Evolutionary conservation across 2,329 filamentous ascomycete species (phyloP).

Genomic region (Akanthomyces lecanii): DNA sequence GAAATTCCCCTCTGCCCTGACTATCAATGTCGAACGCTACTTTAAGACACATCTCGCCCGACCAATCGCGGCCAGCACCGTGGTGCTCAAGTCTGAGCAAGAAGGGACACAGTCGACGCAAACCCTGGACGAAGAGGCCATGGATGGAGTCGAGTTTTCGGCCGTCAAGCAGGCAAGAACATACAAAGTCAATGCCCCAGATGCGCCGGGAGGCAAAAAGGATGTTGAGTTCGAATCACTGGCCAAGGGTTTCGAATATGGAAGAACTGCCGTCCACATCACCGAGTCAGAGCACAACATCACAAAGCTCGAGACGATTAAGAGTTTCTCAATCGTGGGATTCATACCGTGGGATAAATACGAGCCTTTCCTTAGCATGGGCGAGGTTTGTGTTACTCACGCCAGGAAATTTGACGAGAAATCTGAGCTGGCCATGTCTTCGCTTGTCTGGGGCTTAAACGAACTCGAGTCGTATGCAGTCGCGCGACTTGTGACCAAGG

Average conservation of each 20-base stretch:
- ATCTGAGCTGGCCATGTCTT: slow-evolving; percentile 79
- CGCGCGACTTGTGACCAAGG: slow-evolving; percentile 79
- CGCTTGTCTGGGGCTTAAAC: slow-evolving; percentile 79
- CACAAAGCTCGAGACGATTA: slow-evolving; percentile 76
- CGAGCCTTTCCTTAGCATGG: slow-evolving; percentile 80
- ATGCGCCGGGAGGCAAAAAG: slow-evolving; percentile 70
- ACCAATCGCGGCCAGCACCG: slow-evolving; percentile 71
- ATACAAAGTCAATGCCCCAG: slow-evolving; percentile 75
- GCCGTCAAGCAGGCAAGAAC: slow-evolving; percentile 71
- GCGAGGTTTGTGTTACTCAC: slow-evolving; percentile 72
- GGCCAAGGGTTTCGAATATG: slow-evolving; percentile 92
- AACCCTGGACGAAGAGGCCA: slow-evolving; percentile 43
- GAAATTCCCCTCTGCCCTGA: slow-evolving; percentile 69
- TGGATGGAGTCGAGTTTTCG: slow-evolving; percentile 55
- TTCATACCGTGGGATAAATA: slow-evolving; percentile 78
- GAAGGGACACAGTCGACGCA: slow-evolving; percentile 49
- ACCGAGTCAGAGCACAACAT: slow-evolving; percentile 81
- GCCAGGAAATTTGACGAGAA: slow-evolving; percentile 75
- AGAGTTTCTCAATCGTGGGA: slow-evolving; percentile 76
- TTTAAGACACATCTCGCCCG: slow-evolving; percentile 77
- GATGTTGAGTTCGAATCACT: slow-evolving; percentile 79
- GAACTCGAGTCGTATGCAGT: slow-evolving; percentile 84
- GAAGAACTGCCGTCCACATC: slow-evolving; percentile 85
- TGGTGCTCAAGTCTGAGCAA: slow-evolving; percentile 55
- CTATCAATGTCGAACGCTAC: slow-evolving; percentile 86